Conservation (phyloP, 208 protist genomes). For the Acanthamoeba culbertsoni region DNA sequence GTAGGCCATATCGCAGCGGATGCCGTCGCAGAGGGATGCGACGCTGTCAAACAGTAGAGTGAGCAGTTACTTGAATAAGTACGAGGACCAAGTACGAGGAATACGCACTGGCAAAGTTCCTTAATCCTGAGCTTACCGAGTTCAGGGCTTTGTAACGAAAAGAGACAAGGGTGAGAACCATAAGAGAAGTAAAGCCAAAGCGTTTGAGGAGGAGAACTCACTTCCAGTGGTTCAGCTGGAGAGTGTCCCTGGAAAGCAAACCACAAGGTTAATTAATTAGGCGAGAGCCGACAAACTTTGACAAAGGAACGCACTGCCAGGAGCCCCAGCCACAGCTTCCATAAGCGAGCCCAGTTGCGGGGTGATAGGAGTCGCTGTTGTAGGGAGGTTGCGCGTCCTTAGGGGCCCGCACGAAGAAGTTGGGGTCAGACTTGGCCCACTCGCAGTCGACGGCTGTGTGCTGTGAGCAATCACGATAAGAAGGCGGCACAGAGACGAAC, state of each 20-base stretch:
- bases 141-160: background rate
- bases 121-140: constrained; percentile 25
- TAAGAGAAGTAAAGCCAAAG: background rate
- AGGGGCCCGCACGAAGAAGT: constrained; percentile 74
- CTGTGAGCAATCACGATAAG: background rate
- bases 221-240: constrained; percentile 83
- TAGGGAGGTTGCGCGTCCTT: constrained; percentile 57
- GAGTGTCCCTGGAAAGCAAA: constrained; percentile 72
- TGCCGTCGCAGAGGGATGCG: constrained; percentile 73
- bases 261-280: background rate
- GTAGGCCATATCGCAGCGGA: constrained; percentile 86
- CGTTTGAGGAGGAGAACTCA: background rate
- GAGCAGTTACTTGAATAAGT: background rate
- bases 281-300: background rate
- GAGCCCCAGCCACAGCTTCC: constrained; percentile 69
- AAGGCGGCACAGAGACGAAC: background rate
- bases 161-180: background rate
- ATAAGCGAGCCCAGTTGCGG: constrained; percentile 79
- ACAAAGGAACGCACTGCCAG: constrained; percentile 55
- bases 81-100: background rate
- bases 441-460: constrained; percentile 73
- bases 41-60: constrained; percentile 61
- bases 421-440: constrained; percentile 49
- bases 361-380: constrained; percentile 68
- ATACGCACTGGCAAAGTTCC: constrained; percentile 54